phyloP scores from a whole-genome alignment of 805 yeast genomes.

The Metschnikowia cerradonensis region DNA sequence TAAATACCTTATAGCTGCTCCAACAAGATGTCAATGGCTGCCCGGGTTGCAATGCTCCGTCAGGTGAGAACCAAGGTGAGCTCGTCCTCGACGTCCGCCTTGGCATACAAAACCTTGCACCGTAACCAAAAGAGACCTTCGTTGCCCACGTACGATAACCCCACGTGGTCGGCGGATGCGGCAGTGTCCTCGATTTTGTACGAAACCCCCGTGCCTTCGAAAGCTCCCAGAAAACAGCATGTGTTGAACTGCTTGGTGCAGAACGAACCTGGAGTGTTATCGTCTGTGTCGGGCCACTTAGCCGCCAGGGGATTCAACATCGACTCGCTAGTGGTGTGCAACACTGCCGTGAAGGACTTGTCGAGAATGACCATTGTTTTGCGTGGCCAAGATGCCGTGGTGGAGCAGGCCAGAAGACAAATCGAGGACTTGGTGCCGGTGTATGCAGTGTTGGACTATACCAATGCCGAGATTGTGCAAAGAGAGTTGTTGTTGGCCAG shows the following conservation, averaged over 20 bases:
- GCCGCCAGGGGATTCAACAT: constrained; percentile 99
- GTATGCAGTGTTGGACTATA: constrained; percentile 93
- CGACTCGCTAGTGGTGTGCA: constrained; percentile 94
- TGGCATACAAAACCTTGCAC: constrained; percentile 90
- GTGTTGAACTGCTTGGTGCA: constrained; percentile 95
- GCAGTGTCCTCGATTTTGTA: constrained; percentile 94
- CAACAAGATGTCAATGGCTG: background rate
- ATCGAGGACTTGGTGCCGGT: constrained; percentile 97
- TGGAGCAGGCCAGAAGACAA: constrained; percentile 97
- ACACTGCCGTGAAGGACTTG: constrained; percentile 91
- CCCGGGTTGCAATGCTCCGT: constrained; percentile 11
- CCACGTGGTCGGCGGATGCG: constrained; percentile 92
- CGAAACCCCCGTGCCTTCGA: constrained; percentile 74
- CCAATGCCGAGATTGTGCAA: constrained; percentile 82
- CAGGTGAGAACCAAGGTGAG: constrained; percentile 16
- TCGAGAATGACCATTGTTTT: constrained; percentile 96
- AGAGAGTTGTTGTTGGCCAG: constrained; percentile 90
- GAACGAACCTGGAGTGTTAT: constrained; percentile 97
- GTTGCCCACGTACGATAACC: constrained; percentile 88
- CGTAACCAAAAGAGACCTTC: constrained; percentile 85
- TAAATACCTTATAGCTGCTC: too few relatives aligned
- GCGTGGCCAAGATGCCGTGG: constrained; percentile 91
- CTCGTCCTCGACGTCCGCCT: constrained; percentile 81
- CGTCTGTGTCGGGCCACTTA: constrained; percentile 87
- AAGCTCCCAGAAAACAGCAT: constrained; percentile 70